phyloP scores from a whole-genome alignment of 805 yeast species.

The Ogataea salicorniae region DNA sequence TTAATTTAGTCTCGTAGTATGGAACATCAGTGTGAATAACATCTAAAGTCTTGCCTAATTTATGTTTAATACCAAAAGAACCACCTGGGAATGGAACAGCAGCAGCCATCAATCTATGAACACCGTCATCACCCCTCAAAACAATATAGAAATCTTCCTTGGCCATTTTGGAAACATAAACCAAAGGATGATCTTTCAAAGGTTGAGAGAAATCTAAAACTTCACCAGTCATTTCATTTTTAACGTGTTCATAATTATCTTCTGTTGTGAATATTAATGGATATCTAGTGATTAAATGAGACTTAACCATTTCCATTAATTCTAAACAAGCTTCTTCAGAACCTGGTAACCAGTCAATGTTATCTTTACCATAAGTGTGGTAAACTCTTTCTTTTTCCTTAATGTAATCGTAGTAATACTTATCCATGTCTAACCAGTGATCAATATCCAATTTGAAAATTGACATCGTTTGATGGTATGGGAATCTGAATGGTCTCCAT shows the following conservation, averaged over 20 bases:
- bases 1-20: constrained; percentile 58
- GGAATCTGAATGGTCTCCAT: constrained; percentile 79
- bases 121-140: constrained; percentile 45
- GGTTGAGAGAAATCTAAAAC: constrained; percentile 55
- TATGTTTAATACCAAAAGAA: constrained; percentile 55
- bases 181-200: constrained; percentile 57
- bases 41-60: constrained; percentile 59
- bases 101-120: constrained; percentile 63
- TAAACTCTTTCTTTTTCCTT: constrained; percentile 57
- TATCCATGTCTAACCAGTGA: constrained; percentile 79
- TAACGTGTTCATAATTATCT: constrained; percentile 47
- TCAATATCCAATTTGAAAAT: constrained; percentile 65
- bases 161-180: constrained; percentile 61
- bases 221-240: constrained; percentile 60
- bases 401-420: constrained; percentile 62
- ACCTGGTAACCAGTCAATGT: constrained; percentile 64
- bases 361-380: constrained; percentile 53
- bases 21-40: constrained; percentile 66
- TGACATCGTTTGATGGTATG: constrained; percentile 76
- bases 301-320: constrained; percentile 56
- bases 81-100: constrained; percentile 82
- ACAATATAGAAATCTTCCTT: constrained; percentile 73
- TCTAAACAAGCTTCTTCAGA: constrained; percentile 57
- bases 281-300: constrained; percentile 56
- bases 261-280: constrained; percentile 53